A percentile compares a stretch with the other conserved stretches of the same genome.
Evolutionary conservation across 257 asterid species (phyloP).

Genomic region (Paulownia fortunei): DNA sequence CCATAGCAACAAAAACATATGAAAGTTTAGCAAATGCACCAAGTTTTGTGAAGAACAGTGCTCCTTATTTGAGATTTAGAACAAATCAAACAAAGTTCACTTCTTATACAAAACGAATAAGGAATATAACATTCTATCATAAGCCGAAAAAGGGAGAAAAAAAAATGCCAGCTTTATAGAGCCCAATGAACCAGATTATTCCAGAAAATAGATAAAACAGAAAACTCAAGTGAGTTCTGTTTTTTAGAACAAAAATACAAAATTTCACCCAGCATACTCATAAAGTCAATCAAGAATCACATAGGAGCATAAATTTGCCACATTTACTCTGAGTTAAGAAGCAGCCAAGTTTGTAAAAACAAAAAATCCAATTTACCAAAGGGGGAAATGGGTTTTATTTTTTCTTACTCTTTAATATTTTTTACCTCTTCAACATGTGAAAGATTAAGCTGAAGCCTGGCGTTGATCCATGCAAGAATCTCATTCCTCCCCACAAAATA

Average conservation of each 20-base stretch:
- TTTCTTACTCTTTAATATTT: neutral
- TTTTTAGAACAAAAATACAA: neutral
- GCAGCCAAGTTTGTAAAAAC: neutral
- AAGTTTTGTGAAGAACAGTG: neutral
- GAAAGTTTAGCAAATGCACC: neutral
- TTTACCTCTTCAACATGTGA: slow-evolving; percentile 89
- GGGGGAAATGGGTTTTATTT: neutral
- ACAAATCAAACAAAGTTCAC: neutral
- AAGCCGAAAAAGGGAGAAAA: neutral
- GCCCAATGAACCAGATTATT: slow-evolving; percentile 5
- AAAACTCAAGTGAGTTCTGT: neutral
- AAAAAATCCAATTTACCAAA: slow-evolving; percentile 17
- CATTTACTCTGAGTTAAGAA: slow-evolving; percentile 1
- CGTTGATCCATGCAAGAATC: slow-evolving; percentile 87
- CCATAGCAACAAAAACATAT: neutral
- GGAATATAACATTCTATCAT: neutral
- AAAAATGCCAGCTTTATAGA: neutral
- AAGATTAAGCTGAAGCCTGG: slow-evolving; percentile 84
- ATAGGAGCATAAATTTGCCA: neutral
- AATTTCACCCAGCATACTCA: neutral
- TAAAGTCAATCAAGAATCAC: slow-evolving; percentile 3
- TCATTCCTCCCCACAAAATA: slow-evolving; percentile 96
- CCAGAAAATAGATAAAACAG: neutral
- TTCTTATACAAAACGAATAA: neutral
- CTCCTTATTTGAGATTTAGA: neutral